Evolutionary conservation across 495 filamentous ascomycete species (phyloP).

Genomic region (Trichoderma gamsii): DNA sequence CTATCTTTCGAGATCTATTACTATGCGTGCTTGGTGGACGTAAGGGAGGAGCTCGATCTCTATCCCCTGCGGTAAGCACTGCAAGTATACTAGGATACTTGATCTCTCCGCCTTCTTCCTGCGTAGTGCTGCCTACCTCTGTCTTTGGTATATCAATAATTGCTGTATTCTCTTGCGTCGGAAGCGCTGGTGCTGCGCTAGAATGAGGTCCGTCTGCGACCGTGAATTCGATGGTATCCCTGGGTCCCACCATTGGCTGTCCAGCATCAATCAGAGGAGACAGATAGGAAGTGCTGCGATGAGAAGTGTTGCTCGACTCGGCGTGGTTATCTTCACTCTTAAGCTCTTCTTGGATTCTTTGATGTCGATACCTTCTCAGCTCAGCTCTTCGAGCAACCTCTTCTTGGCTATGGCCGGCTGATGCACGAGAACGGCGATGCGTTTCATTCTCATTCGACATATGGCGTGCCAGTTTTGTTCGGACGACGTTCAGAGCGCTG

Average conservation of each 20-base stretch:
- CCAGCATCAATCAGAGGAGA: slow-evolving; percentile 3
- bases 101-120: neutral
- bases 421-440: slow-evolving; percentile 33
- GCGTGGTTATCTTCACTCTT: slow-evolving; percentile 37
- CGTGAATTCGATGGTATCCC: neutral
- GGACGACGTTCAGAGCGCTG: slow-evolving; percentile 34
- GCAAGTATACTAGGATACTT: slow-evolving; percentile 13
- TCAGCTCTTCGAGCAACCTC: slow-evolving; percentile 46
- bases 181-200: slow-evolving; percentile 26
- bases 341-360: slow-evolving; percentile 48
- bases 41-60: slow-evolving; percentile 19
- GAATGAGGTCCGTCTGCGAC: slow-evolving; percentile 6
- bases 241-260: slow-evolving; percentile 18
- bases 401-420: slow-evolving; percentile 40
- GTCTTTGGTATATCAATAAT: neutral
- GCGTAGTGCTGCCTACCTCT: neutral
- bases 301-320: slow-evolving; percentile 38
- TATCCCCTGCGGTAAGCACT: slow-evolving; percentile 7
- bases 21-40: neutral
- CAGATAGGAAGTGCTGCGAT: neutral
- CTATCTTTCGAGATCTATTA: neutral
- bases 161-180: neutral
- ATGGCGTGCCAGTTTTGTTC: slow-evolving; percentile 38
- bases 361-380: slow-evolving; percentile 43
- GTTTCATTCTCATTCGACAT: slow-evolving; percentile 31